A percentile compares a stretch with the other conserved stretches of the same genome.
Evolutionary conservation across 106 monocot genomes (phyloP).

Genomic region (Allium fistulosum): DNA sequence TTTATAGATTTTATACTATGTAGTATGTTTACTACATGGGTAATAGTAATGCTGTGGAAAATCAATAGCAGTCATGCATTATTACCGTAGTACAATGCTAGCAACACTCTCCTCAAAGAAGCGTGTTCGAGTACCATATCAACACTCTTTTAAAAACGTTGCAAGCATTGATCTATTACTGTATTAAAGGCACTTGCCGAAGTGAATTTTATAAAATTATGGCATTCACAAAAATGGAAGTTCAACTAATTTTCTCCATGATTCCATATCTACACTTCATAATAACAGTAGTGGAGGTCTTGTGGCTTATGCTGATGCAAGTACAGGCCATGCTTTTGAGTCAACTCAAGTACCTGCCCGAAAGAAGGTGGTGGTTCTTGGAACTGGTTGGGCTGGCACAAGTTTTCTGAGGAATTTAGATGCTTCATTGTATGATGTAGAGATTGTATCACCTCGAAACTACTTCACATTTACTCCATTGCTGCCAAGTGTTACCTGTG

Average conservation of each 20-base stretch:
- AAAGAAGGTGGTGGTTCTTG: slow-evolving; percentile 73
- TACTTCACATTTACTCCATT: slow-evolving; percentile 78
- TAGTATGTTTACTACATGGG: background rate
- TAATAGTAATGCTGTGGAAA: background rate
- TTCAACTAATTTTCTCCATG: background rate
- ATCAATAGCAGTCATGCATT: too few species aligned
- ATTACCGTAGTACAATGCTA: too few species aligned
- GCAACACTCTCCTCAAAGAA: background rate
- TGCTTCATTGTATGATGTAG: slow-evolving; percentile 50
- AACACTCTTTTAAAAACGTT: background rate
- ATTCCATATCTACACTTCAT: background rate
- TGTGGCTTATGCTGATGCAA: slow-evolving; percentile 57
- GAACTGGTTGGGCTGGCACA: slow-evolving; percentile 74
- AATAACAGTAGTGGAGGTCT: slow-evolving; percentile 45
- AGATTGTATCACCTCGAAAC: slow-evolving; percentile 61
- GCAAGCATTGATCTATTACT: background rate
- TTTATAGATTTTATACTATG: background rate
- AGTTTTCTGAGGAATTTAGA: slow-evolving; percentile 62
- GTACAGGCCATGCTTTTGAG: slow-evolving; percentile 8
- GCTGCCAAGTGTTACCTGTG: slow-evolving; percentile 77
- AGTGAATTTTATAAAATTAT: background rate
- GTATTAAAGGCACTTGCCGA: background rate
- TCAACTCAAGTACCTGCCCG: slow-evolving; percentile 16
- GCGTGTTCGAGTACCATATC: background rate
- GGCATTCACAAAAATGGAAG: background rate